Evolutionary conservation across 805 yeast species (phyloP), one percentile per base, ranked within the genome.

Genomic region (Monosporozyma siamensis): DNA sequence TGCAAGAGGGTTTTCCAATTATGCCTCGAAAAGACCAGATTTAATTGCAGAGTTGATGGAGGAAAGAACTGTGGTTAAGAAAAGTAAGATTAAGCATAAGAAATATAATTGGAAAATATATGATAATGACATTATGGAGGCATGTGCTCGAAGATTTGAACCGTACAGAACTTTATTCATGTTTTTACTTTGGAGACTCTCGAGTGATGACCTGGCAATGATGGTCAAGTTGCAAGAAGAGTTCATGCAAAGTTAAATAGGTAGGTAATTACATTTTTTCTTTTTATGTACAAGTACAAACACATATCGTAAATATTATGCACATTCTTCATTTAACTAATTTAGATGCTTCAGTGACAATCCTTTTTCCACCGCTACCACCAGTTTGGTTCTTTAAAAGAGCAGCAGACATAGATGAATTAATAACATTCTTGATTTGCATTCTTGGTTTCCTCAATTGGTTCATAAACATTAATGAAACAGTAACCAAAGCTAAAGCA

Each of bases 401-500:
- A 15, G 32, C 14, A 14, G 32, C 32, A n/a, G n/a, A n/a, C 32
- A 29, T 29, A 3, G 32, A 29, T 7, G 32, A 29, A 22, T 57
- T 58, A 6, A 67, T 55, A 37, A 67, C 44, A 17, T 65, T 55
- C 49, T 67, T 61, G 30, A 68, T 61, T 29, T 65, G 63, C 4
- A 58, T 53, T 58, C 80, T 70, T 39, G 89, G 88, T 48, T 70
- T 70, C 48, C 79, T 69, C 51, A 84, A 61, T 42, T 75, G 71
- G 44, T 77, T 69, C 9, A 77, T 73, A 42, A 79, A 66, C 9
- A 81, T 69, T 45, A 90, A 68, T n/a, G 87, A 74, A 12, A 83
- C 71, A 0, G 98, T 89, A 53, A 92, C 69, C 39, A 92, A 69
- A 0, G 94, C 95, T 52, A 92, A 67, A 1, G 97, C 95, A 52